Base-by-base conservation (phyloP, 179 eudicot species). In the Patellifolia procumbens region DNA sequence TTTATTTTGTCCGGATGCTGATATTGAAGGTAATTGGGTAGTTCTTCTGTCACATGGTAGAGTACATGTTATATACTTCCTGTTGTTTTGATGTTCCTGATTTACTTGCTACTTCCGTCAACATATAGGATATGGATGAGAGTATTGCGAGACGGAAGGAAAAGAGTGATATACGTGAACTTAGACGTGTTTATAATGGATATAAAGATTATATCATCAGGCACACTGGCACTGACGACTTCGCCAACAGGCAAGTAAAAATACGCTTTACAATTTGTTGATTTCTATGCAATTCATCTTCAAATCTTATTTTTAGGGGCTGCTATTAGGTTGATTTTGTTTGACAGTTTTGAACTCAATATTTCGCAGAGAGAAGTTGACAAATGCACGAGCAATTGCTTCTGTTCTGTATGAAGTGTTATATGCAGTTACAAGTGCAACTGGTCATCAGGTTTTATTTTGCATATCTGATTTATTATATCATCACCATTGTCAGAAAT, bases 161-260 rank as follows among this genome's bases (percentile, higher is more conserved):
- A 83, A 89, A 83, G 85, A 94, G 92, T 80, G 98, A 91, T 72
- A 75, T 93, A 74, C 97, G 94, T 73, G 99, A 96, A 85, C 91
- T 96, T 42, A 83, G 86, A 62, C 98, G 94, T 76, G 97, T 93
- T 79, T 90, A 85, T 81, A 87, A 81, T 11, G 82, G 81, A 62
- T 93, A 93, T 76, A 82, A 82, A 78, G 86, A 86, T 68, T 93
- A 86, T 81, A 87, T 91, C 53, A 84, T 79, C 83, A 85, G 86
- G 72, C 91, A 93, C 74, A 90, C 89, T 56, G 92, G 87, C 83
- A 88, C 87, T 32, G 83, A 81, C 79, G 86, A 85, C 81, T 82
- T 85, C 79, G 85, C 90, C 60, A 84, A 87, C 81, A 90, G 96
- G 98, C 88, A 81, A 81, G 55, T 70, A 43, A 13, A n/a, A 70